Evolutionary conservation across 495 filamentous ascomycete genomes (phyloP).

Genomic region (Lophiotrema nucula): DNA sequence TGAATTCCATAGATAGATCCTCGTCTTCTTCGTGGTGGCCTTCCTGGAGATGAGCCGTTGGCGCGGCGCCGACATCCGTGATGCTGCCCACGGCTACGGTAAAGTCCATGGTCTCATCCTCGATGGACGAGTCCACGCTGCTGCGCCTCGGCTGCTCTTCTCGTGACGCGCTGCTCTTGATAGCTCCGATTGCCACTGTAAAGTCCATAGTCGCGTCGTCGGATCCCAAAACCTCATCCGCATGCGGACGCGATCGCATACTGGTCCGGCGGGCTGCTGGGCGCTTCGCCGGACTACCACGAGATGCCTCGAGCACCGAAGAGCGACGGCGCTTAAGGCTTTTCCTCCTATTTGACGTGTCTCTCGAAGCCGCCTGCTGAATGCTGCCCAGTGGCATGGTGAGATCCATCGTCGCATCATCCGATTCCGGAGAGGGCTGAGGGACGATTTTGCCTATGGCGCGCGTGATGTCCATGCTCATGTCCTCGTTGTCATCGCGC

Average conservation of each 20-base stretch:
- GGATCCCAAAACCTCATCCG: conserved; percentile 10
- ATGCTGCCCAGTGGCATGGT: conserved; percentile 43
- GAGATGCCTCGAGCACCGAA: conserved; percentile 17
- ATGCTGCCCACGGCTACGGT: conserved; percentile 71
- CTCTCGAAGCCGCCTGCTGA: conserved; percentile 13
- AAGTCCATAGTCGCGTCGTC: conserved; percentile 59
- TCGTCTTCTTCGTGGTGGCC: conserved; percentile 43
- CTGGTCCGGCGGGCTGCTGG: conserved; percentile 25
- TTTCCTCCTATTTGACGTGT: conserved; percentile 11
- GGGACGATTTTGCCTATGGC: conserved; percentile 47
- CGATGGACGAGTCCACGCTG: conserved; percentile 37
- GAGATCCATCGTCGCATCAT: conserved; percentile 46
- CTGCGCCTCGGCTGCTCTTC: conserved; percentile 20
- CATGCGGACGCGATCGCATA: conserved; percentile 2
- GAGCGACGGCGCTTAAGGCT: conserved; percentile 34
- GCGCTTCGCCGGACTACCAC: conserved; percentile 34
- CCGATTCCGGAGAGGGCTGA: conserved; percentile 32
- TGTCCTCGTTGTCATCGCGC: conserved; percentile 41
- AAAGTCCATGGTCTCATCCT: conserved; percentile 75
- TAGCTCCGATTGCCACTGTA: conserved; percentile 78
- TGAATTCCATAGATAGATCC: conserved; percentile 82
- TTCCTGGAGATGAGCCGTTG: neutral
- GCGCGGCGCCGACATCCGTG: conserved; percentile 22
- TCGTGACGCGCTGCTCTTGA: conserved; percentile 44
- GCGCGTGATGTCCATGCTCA: conserved; percentile 54